Evolutionary conservation across 208 protist species (phyloP), one percentile per base, ranked within the genome.

Genomic region (Leishmania martiniquensis): DNA sequence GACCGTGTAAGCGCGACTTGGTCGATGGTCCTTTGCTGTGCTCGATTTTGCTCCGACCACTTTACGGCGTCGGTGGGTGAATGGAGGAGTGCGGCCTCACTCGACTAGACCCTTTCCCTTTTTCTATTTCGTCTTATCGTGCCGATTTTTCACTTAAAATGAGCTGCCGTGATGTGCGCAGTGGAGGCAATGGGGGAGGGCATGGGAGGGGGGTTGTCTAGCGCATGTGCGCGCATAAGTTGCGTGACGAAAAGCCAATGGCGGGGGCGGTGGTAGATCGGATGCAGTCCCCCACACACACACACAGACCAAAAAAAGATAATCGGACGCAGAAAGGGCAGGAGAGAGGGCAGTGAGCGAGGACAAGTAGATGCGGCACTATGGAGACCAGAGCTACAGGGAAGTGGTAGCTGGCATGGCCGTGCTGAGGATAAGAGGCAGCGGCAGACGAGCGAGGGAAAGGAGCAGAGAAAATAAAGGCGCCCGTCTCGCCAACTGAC

Each of bases 271-370:
- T 68, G 39, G 62, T 6, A 47, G 42, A 15, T 3, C 29, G 65
- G 42, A 42, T 34, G 44, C 65, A 69, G 32, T 17, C 12, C 22
- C 22, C n/a, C n/a, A n/a, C n/a, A n/a, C n/a, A n/a, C n/a, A n/a
- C n/a, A n/a, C n/a, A n/a, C n/a, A n/a, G n/a, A n/a, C n/a, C n/a
- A n/a, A n/a, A n/a, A n/a, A n/a, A n/a, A n/a, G n/a, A n/a, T n/a
- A n/a, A n/a, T n/a, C n/a, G n/a, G n/a, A n/a, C n/a, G n/a, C 65
- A 51, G 7, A 49, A 69, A 69, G 44, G 65, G 25, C 47, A 69
- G 65, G 22, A 4, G 25, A 69, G 22, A 44, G 20, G 22, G 25
- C 42, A 47, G 65, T 20, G 1, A 15, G 39, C 32, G 29, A 42
- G 42, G 25, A 25, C 47, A 25, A 69, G 1, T 45, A n/a, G 17